These are phyloP conservation scores for Plectranthus barbatus DNA, from an alignment of 257 asterid genomes.

Conservation along the genomic window DNA sequence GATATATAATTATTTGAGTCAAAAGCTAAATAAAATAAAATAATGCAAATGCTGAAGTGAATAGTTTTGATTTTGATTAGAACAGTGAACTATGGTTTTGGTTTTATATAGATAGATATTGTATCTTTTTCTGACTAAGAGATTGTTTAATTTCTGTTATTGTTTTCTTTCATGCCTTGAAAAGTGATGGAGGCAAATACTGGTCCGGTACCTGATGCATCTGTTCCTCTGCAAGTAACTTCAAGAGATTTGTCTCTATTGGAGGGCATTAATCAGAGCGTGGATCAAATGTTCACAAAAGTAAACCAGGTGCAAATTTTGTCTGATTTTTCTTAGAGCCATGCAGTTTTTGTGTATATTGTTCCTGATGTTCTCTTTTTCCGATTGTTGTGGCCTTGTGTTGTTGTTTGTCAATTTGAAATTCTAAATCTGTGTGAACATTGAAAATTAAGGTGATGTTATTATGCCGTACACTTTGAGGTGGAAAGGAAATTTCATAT, in stretches of 20 bases:
- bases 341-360: not conserved
- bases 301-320: constrained; percentile 40
- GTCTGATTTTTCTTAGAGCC: not conserved
- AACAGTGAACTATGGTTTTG: no score
- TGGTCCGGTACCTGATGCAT: constrained; percentile 13
- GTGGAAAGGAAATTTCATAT: not conserved
- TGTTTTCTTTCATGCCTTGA: not conserved
- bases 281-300: constrained; percentile 34
- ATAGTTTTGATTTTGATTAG: no score
- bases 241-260: constrained; percentile 9
- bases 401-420: not conserved
- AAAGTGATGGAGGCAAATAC: constrained; percentile 33
- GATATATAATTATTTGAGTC: no score
- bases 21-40: no score
- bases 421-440: not conserved
- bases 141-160: not conserved
- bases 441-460: not conserved
- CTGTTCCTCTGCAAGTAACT: constrained; percentile 11
- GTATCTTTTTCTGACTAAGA: not conserved
- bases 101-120: no score
- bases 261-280: constrained; percentile 36
- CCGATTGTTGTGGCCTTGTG: not conserved
- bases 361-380: not conserved
- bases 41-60: no score
- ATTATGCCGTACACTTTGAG: not conserved